A percentile compares a stretch with the other conserved stretches of the same genome.
Evolutionary conservation across 345 rosid species (phyloP).

Genomic region (Triadica sebifera): DNA sequence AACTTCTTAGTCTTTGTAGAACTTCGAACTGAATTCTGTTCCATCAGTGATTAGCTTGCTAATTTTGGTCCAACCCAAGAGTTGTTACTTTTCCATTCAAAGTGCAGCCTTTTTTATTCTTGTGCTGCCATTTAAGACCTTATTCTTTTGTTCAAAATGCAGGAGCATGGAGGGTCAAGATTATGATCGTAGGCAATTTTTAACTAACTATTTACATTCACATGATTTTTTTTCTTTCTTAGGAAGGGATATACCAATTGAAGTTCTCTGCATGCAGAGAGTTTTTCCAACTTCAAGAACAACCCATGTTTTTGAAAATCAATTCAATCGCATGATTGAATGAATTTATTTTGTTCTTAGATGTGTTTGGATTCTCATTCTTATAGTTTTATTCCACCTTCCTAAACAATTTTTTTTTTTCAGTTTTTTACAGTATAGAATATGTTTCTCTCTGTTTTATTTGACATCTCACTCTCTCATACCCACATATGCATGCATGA

Average conservation of each 20-base stretch:
- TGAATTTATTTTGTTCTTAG: neutral
- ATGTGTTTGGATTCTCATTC: too few relatives aligned
- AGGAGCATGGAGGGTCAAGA: neutral
- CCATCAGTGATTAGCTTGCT: neutral
- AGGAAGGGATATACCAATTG: neutral
- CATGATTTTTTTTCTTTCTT: neutral
- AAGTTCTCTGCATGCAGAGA: neutral
- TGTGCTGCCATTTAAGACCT: neutral
- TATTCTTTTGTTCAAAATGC: neutral
- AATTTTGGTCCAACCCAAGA: neutral
- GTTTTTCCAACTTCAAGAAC: neutral
- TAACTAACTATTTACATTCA: neutral
- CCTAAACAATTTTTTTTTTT: neutral
- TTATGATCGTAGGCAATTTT: neutral
- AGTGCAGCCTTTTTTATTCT: neutral
- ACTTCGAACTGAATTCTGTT: neutral
- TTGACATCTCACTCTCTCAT: neutral
- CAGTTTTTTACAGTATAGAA: neutral
- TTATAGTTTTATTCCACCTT: neutral
- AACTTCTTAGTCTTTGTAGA: neutral
- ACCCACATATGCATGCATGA: too few relatives aligned
- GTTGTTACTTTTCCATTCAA: neutral
- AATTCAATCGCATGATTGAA: neutral
- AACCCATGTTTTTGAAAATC: neutral
- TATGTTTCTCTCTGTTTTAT: neutral